Evolutionary conservation across 345 rosid species (phyloP).

Genomic region (Citrus hindsii): DNA sequence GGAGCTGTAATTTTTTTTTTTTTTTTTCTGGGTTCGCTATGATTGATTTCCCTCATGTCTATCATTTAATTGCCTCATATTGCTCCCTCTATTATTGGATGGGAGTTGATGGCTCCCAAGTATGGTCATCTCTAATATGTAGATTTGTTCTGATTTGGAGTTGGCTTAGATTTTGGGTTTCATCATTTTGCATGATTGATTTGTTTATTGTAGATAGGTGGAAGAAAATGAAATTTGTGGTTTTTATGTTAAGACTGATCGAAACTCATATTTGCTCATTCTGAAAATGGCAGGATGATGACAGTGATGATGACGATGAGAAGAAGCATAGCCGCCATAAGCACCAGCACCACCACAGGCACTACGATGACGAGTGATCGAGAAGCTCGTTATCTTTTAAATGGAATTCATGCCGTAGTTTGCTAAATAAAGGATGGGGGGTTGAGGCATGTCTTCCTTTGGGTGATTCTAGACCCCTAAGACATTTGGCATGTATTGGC

Average conservation of each 20-base stretch:
- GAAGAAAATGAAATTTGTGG: background rate
- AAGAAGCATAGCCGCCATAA: conserved; percentile 34
- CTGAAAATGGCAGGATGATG: conserved; percentile 51
- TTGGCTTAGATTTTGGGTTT: background rate
- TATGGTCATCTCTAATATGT: background rate
- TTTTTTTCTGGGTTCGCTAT: background rate
- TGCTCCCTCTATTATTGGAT: background rate
- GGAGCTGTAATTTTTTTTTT: background rate
- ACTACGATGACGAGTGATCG: conserved; percentile 57
- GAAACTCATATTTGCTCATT: background rate
- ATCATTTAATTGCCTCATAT: background rate
- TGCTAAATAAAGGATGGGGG: conserved; percentile 40
- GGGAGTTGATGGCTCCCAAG: background rate
- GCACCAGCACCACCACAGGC: conserved; percentile 53
- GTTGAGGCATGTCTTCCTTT: conserved; percentile 15
- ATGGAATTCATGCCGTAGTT: conserved; percentile 30
- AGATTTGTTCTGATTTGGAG: background rate
- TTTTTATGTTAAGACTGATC: background rate
- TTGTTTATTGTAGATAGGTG: background rate
- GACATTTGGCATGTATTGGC: background rate
- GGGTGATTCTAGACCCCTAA: background rate
- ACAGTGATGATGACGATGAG: conserved; percentile 51
- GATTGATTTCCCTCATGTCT: background rate
- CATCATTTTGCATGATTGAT: background rate
- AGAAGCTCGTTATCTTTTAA: background rate